Base-by-base conservation (phyloP, 2,329 filamentous ascomycete species). In the Fusarium nurragi region DNA sequence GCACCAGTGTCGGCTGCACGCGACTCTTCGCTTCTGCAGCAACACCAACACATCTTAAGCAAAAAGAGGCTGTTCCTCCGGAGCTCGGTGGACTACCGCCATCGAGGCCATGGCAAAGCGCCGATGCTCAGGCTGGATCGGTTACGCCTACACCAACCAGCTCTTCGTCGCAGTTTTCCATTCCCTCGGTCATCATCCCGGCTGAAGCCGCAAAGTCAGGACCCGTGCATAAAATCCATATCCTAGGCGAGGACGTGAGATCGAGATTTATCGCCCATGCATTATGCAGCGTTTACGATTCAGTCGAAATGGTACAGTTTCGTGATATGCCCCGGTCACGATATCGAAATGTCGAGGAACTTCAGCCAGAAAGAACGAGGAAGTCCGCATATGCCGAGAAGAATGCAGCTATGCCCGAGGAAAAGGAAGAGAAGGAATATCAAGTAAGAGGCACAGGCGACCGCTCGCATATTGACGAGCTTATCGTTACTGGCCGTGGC, bases 401-500 rank as follows among this genome's bases (percentile, higher is more conserved):
- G 43, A 70, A 73, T 18, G 56, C 53, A 10, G 71, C 68, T 3
- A 47, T 69, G 0, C 45, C 39, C 3, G 43, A 54, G 18, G 52
- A 60, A 16, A 28, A 67, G 25, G 23, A 36, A 5, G 23, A 37
- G 5, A 11, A 10, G 5, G 47, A 18, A n/a, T 11, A 55, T 4
- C 12, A 28, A 26, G 9, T 3, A 25, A 4, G 12, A 26, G 6
- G 26, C 11, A 37, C 19, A 11, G 52, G 72, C 28, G 73, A 82
- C 49, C 71, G 79, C 18, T 80, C 82, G 21, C 83, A 80, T 19
- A 95, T 96, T 52, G 83, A 89, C 67, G 88, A 90, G 68, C 80
- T 95, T 40, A 86, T 96, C 39, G 82, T 95, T 19, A 87, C 89
- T 3, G 87, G 86, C 22, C 67, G 69, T 6, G 77, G 75, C 0